Conservation (phyloP, 192 early-diverging fungal genomes). For the Hyaloraphidium curvatum region DNA sequence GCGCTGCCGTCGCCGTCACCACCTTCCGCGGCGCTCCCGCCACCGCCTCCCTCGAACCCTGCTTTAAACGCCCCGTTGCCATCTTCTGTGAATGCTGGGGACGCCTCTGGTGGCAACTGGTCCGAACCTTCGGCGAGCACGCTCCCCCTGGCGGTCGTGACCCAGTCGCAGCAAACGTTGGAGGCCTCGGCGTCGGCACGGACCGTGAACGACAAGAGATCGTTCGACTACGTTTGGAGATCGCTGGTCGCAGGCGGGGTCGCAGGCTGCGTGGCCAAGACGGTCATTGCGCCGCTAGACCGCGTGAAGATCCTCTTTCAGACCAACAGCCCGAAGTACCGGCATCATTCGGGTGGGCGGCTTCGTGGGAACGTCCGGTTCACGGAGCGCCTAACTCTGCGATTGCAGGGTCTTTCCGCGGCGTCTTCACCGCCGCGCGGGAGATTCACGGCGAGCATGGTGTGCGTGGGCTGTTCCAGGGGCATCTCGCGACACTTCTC, state of each 20-base stretch:
- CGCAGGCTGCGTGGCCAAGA: conserved; percentile 33
- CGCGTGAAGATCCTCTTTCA: conserved; percentile 76
- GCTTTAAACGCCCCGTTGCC: no score
- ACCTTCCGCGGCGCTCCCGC: no score
- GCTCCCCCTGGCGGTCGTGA: no score
- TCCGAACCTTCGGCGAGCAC: no score
- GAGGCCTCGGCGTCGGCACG: no score
- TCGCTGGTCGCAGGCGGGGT: conserved; percentile 34
- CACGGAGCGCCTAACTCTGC: neutral
- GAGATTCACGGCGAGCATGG: conserved; percentile 58
- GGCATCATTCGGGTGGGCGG: conserved; percentile 36
- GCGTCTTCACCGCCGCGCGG: conserved; percentile 58
- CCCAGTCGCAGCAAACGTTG: no score
- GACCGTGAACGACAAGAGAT: conserved; percentile 19
- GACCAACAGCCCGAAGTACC: conserved; percentile 48
- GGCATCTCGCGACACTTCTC: conserved; percentile 79
- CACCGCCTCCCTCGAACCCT: no score
- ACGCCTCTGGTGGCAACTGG: no score
- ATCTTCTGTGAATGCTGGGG: no score
- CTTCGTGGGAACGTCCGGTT: neutral
- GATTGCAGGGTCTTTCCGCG: conserved; percentile 43
- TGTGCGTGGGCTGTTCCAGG: conserved; percentile 69
- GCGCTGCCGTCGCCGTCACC: no score
- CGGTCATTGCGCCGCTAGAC: conserved; percentile 54
- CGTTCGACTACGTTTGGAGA: conserved; percentile 20